Evolutionary conservation across 2,329 filamentous ascomycete genomes (phyloP).

Genomic region (Blastomyces silverae): DNA sequence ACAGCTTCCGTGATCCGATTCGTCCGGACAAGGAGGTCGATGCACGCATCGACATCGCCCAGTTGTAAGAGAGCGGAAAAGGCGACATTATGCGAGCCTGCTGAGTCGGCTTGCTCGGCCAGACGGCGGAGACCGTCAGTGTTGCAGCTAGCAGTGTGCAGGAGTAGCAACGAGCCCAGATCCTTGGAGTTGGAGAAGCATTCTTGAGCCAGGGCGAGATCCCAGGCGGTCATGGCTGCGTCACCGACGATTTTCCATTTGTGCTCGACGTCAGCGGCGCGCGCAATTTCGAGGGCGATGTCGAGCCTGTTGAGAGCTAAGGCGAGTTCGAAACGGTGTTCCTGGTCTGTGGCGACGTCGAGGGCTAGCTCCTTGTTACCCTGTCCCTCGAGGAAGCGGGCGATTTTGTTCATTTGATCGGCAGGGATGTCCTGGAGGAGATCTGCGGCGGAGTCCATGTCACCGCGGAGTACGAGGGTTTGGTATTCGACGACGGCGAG

Average conservation of each 20-base stretch:
- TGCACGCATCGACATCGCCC: slow-evolving; percentile 72
- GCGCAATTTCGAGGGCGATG: slow-evolving; percentile 76
- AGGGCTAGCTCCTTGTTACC: slow-evolving; percentile 93
- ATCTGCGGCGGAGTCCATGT: slow-evolving; percentile 85
- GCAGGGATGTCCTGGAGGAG: slow-evolving; percentile 74
- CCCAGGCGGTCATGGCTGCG: slow-evolving; percentile 77
- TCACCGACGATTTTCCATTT: slow-evolving; percentile 99
- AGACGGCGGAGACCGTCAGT: slow-evolving; percentile 65
- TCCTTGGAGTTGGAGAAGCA: slow-evolving; percentile 91
- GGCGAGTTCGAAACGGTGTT: slow-evolving; percentile 94
- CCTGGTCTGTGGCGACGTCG: slow-evolving; percentile 86
- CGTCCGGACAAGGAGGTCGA: slow-evolving; percentile 71
- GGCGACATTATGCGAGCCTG: slow-evolving; percentile 81
- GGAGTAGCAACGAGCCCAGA: slow-evolving; percentile 75
- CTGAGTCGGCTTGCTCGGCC: slow-evolving; percentile 65
- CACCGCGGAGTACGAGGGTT: slow-evolving; percentile 85
- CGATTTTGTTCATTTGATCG: slow-evolving; percentile 98
- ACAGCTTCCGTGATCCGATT: slow-evolving; percentile 77
- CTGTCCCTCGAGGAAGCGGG: slow-evolving; percentile 92
- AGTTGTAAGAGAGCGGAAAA: slow-evolving; percentile 87
- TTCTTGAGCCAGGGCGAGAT: slow-evolving; percentile 79
- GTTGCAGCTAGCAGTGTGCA: slow-evolving; percentile 82
- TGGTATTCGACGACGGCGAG: slow-evolving; percentile 94
- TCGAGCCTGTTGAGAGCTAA: slow-evolving; percentile 75
- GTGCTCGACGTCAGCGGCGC: slow-evolving; percentile 79